These are phyloP conservation scores for Penicillium cinerascens DNA, from an alignment of 495 filamentous ascomycete species.

Conservation along the genomic window DNA sequence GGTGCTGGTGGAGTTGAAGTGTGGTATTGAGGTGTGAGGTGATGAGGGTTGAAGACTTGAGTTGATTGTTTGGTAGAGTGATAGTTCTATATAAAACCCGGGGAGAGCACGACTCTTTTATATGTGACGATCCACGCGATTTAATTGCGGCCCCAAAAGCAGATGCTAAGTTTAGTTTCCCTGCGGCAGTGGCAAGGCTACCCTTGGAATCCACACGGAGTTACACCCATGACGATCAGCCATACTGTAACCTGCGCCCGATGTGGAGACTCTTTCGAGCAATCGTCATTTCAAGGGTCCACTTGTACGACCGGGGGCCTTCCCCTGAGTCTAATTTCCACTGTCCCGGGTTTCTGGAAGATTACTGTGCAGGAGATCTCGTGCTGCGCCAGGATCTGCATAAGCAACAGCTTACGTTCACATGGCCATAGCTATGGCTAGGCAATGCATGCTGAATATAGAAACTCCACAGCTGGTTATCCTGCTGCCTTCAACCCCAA, in stretches of 20 bases:
- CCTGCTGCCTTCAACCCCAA: conserved; percentile 9
- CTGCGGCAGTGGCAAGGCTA: background rate
- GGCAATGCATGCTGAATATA: conserved; percentile 1
- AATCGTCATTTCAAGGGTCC: conserved; percentile 16
- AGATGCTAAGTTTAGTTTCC: background rate
- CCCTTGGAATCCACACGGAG: background rate
- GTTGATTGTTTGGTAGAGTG: background rate
- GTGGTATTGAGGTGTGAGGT: background rate
- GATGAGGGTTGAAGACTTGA: background rate
- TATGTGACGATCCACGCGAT: background rate
- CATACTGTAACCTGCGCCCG: too few species aligned
- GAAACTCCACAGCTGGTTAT: conserved; percentile 3
- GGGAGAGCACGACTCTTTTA: background rate
- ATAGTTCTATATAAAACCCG: background rate
- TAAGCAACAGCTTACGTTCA: background rate
- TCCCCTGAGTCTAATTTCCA: background rate
- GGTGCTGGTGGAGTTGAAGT: background rate
- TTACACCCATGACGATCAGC: background rate
- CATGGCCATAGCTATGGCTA: background rate
- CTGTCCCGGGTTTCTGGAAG: background rate
- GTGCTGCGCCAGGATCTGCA: background rate
- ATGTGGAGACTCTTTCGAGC: background rate
- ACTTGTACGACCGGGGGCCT: background rate
- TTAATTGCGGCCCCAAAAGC: background rate
- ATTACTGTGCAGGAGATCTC: conserved; percentile 1